A percentile compares a stretch with the other conserved stretches of the same genome.
Evolutionary conservation across 2,329 filamentous ascomycete genomes (phyloP).

Genomic region (Neoscytalidium dimidiatum): DNA sequence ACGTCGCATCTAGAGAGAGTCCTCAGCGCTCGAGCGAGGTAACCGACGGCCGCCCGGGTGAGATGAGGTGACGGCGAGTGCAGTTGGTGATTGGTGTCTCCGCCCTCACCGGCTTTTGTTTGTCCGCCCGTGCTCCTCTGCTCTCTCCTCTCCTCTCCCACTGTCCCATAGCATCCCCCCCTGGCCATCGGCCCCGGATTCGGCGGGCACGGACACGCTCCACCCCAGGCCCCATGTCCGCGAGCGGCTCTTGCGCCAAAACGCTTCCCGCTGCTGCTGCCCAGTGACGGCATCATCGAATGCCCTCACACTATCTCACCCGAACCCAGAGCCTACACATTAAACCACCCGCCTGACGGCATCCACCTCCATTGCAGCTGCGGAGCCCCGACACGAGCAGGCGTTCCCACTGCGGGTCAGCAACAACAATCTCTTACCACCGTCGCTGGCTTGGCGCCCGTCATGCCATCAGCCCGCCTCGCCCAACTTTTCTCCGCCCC

Average conservation of each 20-base stretch:
- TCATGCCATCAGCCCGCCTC: not conserved
- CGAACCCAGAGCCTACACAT: not conserved
- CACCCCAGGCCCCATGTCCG: not conserved
- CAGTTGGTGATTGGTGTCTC: not conserved
- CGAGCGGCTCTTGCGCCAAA: not conserved
- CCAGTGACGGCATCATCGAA: not conserved
- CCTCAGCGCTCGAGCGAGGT: no score
- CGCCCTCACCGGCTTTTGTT: not conserved
- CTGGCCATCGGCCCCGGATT: constrained; percentile 6
- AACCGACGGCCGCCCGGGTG: not conserved
- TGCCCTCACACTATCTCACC: constrained; percentile 8
- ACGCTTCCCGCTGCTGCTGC: not conserved
- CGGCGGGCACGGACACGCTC: not conserved
- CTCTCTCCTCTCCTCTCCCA: not conserved
- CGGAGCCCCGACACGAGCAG: not conserved
- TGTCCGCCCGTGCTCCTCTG: no score
- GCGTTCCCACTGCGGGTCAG: not conserved
- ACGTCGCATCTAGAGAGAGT: not conserved
- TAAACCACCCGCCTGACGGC: no score
- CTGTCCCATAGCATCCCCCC: not conserved
- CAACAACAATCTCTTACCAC: not conserved
- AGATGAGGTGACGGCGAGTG: not conserved
- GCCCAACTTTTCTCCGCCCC: not conserved
- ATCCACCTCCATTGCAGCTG: no score
- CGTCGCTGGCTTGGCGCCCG: not conserved